A percentile compares a stretch with the other conserved stretches of the same genome.
phyloP scores from a whole-genome alignment of 1,284 basidiomycete species.

The Leccinum fallax region DNA sequence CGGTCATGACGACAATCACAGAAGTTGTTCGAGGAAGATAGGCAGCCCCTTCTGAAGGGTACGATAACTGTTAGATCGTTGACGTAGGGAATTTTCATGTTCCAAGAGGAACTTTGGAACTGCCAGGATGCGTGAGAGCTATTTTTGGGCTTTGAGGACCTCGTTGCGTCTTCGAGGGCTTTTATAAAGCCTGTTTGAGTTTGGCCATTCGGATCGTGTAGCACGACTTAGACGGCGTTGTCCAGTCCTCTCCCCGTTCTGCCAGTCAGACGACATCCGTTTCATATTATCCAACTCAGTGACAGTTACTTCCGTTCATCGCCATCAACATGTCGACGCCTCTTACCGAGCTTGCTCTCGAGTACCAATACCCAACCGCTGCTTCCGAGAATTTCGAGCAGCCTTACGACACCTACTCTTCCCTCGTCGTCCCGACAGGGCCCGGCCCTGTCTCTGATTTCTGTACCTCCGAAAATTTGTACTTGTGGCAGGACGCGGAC shows the following conservation, averaged over 20 bases:
- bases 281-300: slow-evolving; percentile 25
- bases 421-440: slow-evolving; percentile 17
- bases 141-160: slow-evolving; percentile 30
- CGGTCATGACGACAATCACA: slow-evolving; percentile 32
- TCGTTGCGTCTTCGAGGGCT: slow-evolving; percentile 25
- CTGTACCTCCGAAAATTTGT: slow-evolving; percentile 33
- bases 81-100: slow-evolving; percentile 25
- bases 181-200: slow-evolving; percentile 29
- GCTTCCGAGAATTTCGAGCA: slow-evolving; percentile 22
- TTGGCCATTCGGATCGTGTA: slow-evolving; percentile 21
- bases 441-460: slow-evolving; percentile 23
- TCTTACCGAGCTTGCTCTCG: slow-evolving; percentile 24
- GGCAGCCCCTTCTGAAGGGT: slow-evolving; percentile 1
- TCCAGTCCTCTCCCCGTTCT: slow-evolving; percentile 14
- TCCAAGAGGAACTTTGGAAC: slow-evolving; percentile 20
- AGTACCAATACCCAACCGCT: slow-evolving; percentile 21
- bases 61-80: slow-evolving; percentile 21
- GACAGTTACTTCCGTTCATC: slow-evolving; percentile 22
- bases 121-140: slow-evolving; percentile 27
- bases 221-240: slow-evolving; percentile 14
- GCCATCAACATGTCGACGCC: slow-evolving; percentile 29
- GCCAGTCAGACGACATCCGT: slow-evolving; percentile 14
- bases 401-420: slow-evolving; percentile 28
- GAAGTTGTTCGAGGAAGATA: slow-evolving; percentile 20
- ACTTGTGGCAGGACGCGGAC: slow-evolving; percentile 34